Evolutionary conservation across 805 yeast genomes (phyloP).

Genomic region (Clavispora vitiphila): DNA sequence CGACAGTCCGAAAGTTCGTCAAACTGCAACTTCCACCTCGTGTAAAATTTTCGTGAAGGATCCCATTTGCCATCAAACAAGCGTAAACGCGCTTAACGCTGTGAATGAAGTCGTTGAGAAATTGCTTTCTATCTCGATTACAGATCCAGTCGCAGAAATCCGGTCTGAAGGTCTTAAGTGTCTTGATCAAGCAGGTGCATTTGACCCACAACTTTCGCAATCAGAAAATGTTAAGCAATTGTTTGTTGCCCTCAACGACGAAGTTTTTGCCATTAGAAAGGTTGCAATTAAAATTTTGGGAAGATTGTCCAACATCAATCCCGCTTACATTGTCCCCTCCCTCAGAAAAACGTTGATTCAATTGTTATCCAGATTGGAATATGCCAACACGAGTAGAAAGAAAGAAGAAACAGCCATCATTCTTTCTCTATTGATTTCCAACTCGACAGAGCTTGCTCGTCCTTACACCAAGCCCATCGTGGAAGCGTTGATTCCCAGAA

Average conservation of each 20-base stretch:
- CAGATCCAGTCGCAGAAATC: conserved; percentile 85
- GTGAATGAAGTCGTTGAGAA: conserved; percentile 83
- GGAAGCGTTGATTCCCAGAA: conserved; percentile 73
- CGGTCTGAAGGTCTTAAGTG: conserved; percentile 73
- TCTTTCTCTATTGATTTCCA: conserved; percentile 65
- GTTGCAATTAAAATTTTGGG: conserved; percentile 79
- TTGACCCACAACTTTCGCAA: conserved; percentile 91
- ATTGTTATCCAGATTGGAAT: conserved; percentile 77
- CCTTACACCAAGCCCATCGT: conserved; percentile 92
- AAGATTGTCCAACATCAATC: conserved; percentile 77
- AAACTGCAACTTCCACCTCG: conserved; percentile 80
- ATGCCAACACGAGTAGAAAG: conserved; percentile 64
- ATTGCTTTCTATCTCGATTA: conserved; percentile 73
- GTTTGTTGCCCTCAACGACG: conserved; percentile 89
- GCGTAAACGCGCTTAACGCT: conserved; percentile 73
- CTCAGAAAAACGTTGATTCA: conserved; percentile 83
- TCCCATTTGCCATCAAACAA: conserved; percentile 78
- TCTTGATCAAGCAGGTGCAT: conserved; percentile 54
- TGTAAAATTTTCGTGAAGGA: conserved; percentile 71
- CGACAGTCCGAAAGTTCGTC: conserved; percentile 71
- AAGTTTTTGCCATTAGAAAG: conserved; percentile 74
- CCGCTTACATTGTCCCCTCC: conserved; percentile 94
- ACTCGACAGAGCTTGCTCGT: conserved; percentile 76
- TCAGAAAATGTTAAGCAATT: conserved; percentile 83
- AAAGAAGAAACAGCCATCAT: conserved; percentile 85